phyloP scores from a whole-genome alignment of 1,139 yeast species.

The Saccharomycopsis hybrid region DNA sequence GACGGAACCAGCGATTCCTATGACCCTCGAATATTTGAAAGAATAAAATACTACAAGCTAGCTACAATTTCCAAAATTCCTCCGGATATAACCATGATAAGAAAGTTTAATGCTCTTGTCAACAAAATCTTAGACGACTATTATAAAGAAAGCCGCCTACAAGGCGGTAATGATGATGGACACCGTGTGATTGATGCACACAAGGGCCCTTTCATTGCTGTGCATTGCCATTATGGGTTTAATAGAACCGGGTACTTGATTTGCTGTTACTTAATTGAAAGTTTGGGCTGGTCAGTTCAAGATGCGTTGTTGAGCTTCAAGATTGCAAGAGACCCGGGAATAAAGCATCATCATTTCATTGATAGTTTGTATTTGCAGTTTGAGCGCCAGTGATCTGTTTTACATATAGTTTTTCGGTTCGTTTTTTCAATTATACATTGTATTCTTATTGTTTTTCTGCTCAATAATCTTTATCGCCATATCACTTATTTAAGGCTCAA shows the following conservation, averaged over 20 bases:
- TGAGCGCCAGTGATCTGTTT: too few relatives aligned
- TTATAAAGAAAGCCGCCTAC: slow-evolving; percentile 19
- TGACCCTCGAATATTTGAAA: slow-evolving; percentile 49
- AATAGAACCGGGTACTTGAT: slow-evolving; percentile 73
- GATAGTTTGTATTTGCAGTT: slow-evolving; percentile 69
- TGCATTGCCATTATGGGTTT: slow-evolving; percentile 80
- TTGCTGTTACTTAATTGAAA: slow-evolving; percentile 62
- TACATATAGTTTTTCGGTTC: too few relatives aligned
- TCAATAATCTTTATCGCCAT: too few relatives aligned
- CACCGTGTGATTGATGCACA: too few relatives aligned
- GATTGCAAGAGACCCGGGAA: slow-evolving; percentile 60
- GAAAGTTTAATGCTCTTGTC: slow-evolving; percentile 48
- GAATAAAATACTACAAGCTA: slow-evolving; percentile 58
- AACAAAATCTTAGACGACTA: slow-evolving; percentile 40
- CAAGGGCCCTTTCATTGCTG: too few relatives aligned
- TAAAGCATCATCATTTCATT: slow-evolving; percentile 70
- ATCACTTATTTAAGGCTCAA: too few relatives aligned
- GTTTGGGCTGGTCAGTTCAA: slow-evolving; percentile 50
- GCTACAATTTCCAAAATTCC: slow-evolving; percentile 77
- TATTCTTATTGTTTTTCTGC: too few relatives aligned
- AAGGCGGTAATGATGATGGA: background rate
- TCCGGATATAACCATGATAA: slow-evolving; percentile 57
- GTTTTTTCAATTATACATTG: too few relatives aligned
- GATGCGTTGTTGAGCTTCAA: slow-evolving; percentile 61
- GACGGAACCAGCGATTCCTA: slow-evolving; percentile 60